Evolutionary conservation across 164 flowering plant genomes (phyloP).

Genomic region (Tetracentron sinense): DNA sequence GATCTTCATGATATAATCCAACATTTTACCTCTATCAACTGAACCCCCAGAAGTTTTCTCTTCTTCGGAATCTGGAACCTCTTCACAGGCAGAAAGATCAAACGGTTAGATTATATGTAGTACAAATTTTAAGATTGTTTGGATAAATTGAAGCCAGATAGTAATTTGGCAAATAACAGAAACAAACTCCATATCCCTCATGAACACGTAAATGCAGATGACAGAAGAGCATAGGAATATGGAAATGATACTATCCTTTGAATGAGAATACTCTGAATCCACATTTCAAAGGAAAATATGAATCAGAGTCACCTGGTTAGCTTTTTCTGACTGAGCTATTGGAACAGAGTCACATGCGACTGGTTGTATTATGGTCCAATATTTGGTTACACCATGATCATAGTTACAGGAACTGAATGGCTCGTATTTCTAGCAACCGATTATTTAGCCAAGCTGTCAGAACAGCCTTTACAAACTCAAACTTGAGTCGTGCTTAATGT

Average conservation of each 20-base stretch:
- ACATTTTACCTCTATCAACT: slow-evolving; percentile 56
- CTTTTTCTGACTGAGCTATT: too few species aligned
- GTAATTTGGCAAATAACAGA: not conserved
- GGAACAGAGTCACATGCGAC: not conserved
- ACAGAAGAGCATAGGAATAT: not conserved
- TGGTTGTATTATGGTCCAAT: not conserved
- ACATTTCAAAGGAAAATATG: not conserved
- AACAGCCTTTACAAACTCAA: not conserved
- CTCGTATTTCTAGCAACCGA: not conserved
- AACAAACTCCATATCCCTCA: not conserved
- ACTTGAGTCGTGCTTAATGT: too few species aligned
- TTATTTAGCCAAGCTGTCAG: not conserved
- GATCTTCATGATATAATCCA: not conserved
- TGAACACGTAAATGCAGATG: not conserved
- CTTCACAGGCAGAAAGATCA: slow-evolving; percentile 17
- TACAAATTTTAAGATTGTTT: not conserved
- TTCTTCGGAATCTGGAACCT: slow-evolving; percentile 37
- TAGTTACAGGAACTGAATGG: not conserved
- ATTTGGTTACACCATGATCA: not conserved
- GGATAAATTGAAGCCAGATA: not conserved
- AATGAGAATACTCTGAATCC: not conserved
- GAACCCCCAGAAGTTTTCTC: slow-evolving; percentile 54
- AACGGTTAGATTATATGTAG: not conserved
- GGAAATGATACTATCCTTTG: not conserved
- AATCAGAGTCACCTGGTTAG: not conserved